Evolutionary conservation across 2,329 filamentous ascomycete genomes (phyloP).

Genomic region (Simplicillium aogashimaense): DNA sequence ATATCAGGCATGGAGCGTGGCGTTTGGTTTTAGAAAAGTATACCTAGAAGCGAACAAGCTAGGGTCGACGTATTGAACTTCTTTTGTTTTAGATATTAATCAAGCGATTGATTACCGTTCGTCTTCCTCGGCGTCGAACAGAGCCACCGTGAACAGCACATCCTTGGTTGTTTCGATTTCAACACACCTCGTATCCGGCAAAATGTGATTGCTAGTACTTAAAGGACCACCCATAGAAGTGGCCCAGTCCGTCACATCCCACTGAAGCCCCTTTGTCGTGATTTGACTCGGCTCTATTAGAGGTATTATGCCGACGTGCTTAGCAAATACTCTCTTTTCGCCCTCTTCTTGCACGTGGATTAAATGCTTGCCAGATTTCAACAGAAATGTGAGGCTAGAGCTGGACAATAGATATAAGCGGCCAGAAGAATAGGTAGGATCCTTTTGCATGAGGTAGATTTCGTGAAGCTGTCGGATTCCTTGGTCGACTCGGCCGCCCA

Average conservation of each 20-base stretch:
- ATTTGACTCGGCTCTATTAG: constrained; percentile 71
- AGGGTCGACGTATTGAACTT: not conserved
- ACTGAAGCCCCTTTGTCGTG: constrained; percentile 71
- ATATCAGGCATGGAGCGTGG: constrained; percentile 6
- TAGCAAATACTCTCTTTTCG: constrained; percentile 50
- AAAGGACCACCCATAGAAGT: constrained; percentile 65
- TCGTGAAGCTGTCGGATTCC: constrained; percentile 84
- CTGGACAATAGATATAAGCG: constrained; percentile 72
- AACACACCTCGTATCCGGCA: constrained; percentile 47
- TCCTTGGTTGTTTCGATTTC: constrained; percentile 52
- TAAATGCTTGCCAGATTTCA: constrained; percentile 57
- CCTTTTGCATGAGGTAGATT: constrained; percentile 54
- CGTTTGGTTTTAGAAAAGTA: constrained; percentile 4
- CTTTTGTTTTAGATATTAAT: constrained; percentile 2
- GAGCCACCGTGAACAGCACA: constrained; percentile 67
- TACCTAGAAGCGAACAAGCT: too few species aligned
- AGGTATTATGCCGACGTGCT: constrained; percentile 80
- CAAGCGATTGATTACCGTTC: constrained; percentile 10
- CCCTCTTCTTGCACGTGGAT: constrained; percentile 52
- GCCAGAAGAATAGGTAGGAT: constrained; percentile 38
- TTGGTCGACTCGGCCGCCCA: constrained; percentile 88
- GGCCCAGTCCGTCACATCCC: constrained; percentile 79
- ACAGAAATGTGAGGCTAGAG: constrained; percentile 70
- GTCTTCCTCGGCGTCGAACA: constrained; percentile 28
- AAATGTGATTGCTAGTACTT: constrained; percentile 74